These are phyloP conservation scores for Coprinellus aureogranulatus DNA, from an alignment of 768 basidiomycete genomes.

Conservation along the genomic window DNA sequence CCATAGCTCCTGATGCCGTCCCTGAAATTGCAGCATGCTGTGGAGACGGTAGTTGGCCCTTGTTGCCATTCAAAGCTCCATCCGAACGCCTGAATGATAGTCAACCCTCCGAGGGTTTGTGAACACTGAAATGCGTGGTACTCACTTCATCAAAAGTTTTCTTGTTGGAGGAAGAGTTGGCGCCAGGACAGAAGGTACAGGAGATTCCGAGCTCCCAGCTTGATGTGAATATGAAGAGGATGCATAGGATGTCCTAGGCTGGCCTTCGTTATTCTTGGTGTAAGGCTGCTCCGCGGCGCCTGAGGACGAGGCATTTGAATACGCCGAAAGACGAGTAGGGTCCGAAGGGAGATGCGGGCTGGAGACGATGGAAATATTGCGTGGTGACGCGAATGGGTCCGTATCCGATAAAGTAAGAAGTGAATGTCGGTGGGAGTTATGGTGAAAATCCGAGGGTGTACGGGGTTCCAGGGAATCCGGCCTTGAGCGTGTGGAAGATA, in stretches of 20 bases:
- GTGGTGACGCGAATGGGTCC: conserved; percentile 59
- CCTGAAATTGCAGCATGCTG: conserved; percentile 19
- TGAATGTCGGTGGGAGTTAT: conserved; percentile 45
- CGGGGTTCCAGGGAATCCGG: conserved; percentile 53
- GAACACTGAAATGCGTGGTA: conserved; percentile 6
- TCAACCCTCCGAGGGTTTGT: neutral
- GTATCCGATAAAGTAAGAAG: conserved; percentile 60
- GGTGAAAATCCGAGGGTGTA: conserved; percentile 52
- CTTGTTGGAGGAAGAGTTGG: neutral
- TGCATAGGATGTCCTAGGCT: conserved; percentile 49
- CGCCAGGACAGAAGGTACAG: conserved; percentile 1
- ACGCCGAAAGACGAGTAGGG: conserved; percentile 49
- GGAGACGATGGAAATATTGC: conserved; percentile 39
- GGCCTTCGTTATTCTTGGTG: conserved; percentile 37
- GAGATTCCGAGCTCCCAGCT: conserved; percentile 22
- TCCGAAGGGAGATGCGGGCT: conserved; percentile 38
- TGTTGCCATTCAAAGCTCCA: neutral
- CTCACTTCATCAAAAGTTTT: neutral
- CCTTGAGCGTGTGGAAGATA: conserved; percentile 55
- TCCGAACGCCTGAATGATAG: neutral
- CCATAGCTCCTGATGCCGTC: conserved; percentile 28
- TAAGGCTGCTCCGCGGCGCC: conserved; percentile 40
- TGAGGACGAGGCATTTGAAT: conserved; percentile 51
- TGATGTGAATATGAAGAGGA: conserved; percentile 47
- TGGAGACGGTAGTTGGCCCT: conserved; percentile 3